phyloP scores from a whole-genome alignment of 1,284 basidiomycete species.

The Puccinia triticina region DNA sequence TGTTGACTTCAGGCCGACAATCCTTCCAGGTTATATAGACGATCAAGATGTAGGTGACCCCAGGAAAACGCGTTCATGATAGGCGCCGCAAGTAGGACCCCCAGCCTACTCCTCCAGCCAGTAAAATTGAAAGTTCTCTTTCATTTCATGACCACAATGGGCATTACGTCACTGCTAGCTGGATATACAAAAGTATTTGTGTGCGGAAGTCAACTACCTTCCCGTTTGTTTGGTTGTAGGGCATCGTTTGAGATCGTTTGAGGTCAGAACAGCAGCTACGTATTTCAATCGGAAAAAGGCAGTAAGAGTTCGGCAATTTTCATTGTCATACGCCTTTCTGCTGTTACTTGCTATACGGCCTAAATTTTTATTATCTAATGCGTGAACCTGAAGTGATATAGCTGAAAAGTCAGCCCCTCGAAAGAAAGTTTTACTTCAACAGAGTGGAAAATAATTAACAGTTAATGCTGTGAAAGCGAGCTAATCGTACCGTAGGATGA shows the following conservation, averaged over 20 bases:
- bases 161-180: conserved; percentile 23
- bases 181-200: conserved; percentile 15
- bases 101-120: not conserved
- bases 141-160: conserved; percentile 18
- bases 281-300: conserved; percentile 20
- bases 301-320: conserved; percentile 2
- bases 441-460: not conserved
- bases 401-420: conserved; percentile 9
- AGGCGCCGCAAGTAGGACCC: not conserved
- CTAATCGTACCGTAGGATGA: conserved; percentile 4
- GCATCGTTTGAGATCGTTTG: not conserved
- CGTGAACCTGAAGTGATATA: not conserved
- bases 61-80: not conserved
- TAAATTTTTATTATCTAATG: conserved; percentile 3
- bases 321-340: conserved; percentile 8
- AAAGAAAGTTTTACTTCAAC: conserved; percentile 13
- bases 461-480: conserved; percentile 5
- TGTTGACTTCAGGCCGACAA: not conserved
- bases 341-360: conserved; percentile 10
- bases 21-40: not conserved
- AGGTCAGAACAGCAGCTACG: conserved; percentile 5
- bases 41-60: not conserved
- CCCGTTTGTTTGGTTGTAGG: conserved; percentile 22
- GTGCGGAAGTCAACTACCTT: not conserved
- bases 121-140: not conserved